Conservation (phyloP, 2,329 filamentous ascomycete genomes). For the Paraphoma sp. region DNA sequence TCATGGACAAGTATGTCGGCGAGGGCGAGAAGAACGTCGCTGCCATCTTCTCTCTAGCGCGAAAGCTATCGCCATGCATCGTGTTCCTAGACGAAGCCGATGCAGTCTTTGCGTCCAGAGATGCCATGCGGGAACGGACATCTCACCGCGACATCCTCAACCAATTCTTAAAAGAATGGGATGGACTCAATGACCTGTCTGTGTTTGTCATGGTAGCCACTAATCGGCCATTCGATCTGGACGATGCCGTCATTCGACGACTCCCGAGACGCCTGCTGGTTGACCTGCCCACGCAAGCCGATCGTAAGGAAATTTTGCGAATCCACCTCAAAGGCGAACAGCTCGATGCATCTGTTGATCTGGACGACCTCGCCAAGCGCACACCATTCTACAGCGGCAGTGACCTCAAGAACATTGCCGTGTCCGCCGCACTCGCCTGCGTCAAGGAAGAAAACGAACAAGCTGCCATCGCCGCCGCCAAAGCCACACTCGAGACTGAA, state of each 20-base stretch:
- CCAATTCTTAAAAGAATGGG: conserved; percentile 96
- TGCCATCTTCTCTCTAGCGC: conserved; percentile 88
- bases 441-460: conserved; percentile 74
- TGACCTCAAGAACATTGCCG: conserved; percentile 82
- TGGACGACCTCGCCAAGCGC: conserved; percentile 67
- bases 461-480: conserved; percentile 35
- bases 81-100: conserved; percentile 98
- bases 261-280: conserved; percentile 75
- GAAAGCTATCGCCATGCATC: conserved; percentile 88
- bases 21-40: conserved; percentile 94
- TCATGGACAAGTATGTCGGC: conserved; percentile 96
- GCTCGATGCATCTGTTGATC: conserved; percentile 66
- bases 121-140: conserved; percentile 68
- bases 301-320: conserved; percentile 71
- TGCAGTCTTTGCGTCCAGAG: conserved; percentile 82
- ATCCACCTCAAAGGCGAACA: conserved; percentile 75
- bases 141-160: conserved; percentile 91
- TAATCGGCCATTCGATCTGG: conserved; percentile 92
- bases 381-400: conserved; percentile 83
- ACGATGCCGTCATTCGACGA: conserved; percentile 82
- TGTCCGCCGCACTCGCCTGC: conserved; percentile 79
- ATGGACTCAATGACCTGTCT: conserved; percentile 81
- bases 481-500: conserved; percentile 13
- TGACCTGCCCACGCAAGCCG: conserved; percentile 71
- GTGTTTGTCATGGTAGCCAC: conserved; percentile 99